Percentiles rank a stretch among this genome's conserved stretches.
These are phyloP conservation scores for Fistulinella prunicolor DNA, from an alignment of 768 basidiomycete species.

Conservation along the genomic window DNA sequence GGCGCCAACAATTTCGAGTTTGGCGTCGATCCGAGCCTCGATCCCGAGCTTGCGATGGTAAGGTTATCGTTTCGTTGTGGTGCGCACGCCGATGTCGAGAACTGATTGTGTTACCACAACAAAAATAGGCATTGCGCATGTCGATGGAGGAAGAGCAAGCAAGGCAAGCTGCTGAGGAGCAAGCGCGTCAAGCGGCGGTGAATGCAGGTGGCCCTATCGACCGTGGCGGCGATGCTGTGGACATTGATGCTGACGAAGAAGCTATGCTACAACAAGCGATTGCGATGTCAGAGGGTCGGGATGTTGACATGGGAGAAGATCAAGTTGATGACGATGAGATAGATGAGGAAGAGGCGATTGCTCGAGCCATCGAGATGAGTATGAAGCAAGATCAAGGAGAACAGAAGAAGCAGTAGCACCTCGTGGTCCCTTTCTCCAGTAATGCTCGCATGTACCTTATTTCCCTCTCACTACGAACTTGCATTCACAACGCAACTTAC, in stretches of 20 bases:
- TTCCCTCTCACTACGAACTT: background rate
- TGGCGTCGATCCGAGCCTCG: slow-evolving; percentile 91
- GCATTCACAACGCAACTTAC: background rate
- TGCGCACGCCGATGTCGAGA: too few relatives aligned
- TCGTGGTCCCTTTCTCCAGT: background rate
- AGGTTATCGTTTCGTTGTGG: slow-evolving; percentile 17
- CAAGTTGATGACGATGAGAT: slow-evolving; percentile 66
- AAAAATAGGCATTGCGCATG: slow-evolving; percentile 91
- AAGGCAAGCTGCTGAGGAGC: slow-evolving; percentile 54
- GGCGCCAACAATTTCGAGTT: slow-evolving; percentile 70
- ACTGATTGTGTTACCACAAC: slow-evolving; percentile 1
- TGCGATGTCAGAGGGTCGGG: slow-evolving; percentile 63
- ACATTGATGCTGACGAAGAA: slow-evolving; percentile 74
- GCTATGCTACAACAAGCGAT: slow-evolving; percentile 73
- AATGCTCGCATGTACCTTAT: too few relatives aligned
- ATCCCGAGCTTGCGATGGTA: slow-evolving; percentile 97
- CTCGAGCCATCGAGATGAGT: slow-evolving; percentile 90
- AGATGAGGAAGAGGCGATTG: slow-evolving; percentile 87
- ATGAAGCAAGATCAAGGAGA: slow-evolving; percentile 62
- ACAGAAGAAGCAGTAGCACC: slow-evolving; percentile 34
- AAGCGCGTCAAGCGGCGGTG: slow-evolving; percentile 27
- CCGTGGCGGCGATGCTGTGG: slow-evolving; percentile 38
- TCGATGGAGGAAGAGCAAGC: slow-evolving; percentile 95
- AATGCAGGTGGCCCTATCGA: slow-evolving; percentile 22
- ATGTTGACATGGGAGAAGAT: slow-evolving; percentile 46